Base-by-base conservation (phyloP, 345 rosid genomes). In the Syzygium oleosum region DNA sequence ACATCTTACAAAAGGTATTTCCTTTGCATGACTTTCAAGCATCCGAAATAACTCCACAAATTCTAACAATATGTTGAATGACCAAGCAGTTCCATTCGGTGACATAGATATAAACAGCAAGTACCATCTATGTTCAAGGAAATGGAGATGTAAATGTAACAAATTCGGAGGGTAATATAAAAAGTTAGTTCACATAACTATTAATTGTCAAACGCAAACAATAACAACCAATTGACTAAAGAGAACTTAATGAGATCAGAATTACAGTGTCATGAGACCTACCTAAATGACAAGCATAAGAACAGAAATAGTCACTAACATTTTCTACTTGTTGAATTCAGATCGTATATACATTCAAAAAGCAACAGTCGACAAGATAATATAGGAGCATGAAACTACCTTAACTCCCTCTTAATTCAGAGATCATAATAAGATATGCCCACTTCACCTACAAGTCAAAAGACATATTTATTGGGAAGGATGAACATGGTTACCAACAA, bases 371-470 rank as follows among this genome's bases (percentile, higher is more conserved):
- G 85, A 84, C 86, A 46, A 88, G 51, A 87, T 87, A 89, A 91
- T 88, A 52, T 91, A 88, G 84, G 93, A 89, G 87, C 87, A 91
- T 91, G 99, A 92, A 94, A 91, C 99, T 98, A 98, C 99, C 99
- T 97, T 98, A 92, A 96, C 93, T 93, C 96, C 96, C 96, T 92
- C 98, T 94, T 94, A 93, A 94, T 95, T 97, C n/a, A n/a, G n/a
- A n/a, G n/a, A n/a, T n/a, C n/a, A n/a, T n/a, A n/a, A n/a, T n/a
- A n/a, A n/a, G n/a, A n/a, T n/a, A n/a, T n/a, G n/a, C n/a, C n/a
- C n/a, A n/a, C n/a, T n/a, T n/a, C n/a, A n/a, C n/a, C n/a, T n/a
- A n/a, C n/a, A n/a, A n/a, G n/a, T n/a, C n/a, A n/a, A n/a, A n/a
- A n/a, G n/a, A n/a, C n/a, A n/a, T n/a, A n/a, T n/a, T n/a, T n/a